phyloP scores from a whole-genome alignment of 1,284 basidiomycete genomes.

The Pascua sp. region DNA sequence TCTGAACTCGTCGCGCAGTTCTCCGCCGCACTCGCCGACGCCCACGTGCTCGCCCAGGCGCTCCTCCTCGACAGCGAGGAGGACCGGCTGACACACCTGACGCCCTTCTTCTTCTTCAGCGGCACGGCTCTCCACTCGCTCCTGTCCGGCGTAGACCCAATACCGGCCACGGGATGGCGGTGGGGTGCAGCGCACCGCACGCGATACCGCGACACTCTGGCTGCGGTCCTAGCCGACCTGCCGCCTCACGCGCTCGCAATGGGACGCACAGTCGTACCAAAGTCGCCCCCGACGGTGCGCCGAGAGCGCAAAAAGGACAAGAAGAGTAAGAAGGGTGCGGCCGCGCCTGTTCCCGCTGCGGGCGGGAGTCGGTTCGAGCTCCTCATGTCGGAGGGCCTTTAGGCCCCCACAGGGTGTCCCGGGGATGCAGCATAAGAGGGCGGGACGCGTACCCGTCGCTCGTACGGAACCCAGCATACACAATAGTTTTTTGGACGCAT shows the following conservation, averaged over 20 bases:
- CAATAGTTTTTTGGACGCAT: too few species aligned
- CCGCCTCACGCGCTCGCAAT: neutral
- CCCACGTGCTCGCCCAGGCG: slow-evolving; percentile 36
- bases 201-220: neutral
- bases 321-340: too few species aligned
- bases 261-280: too few species aligned
- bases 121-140: slow-evolving; percentile 33
- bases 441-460: too few species aligned
- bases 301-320: too few species aligned
- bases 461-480: too few species aligned
- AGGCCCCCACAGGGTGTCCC: too few species aligned
- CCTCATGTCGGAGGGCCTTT: too few species aligned
- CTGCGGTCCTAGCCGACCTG: slow-evolving; percentile 4
- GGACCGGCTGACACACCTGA: slow-evolving; percentile 24
- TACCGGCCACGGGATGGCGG: slow-evolving; percentile 8
- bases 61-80: slow-evolving; percentile 28
- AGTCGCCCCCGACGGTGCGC: too few species aligned
- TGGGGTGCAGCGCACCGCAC: slow-evolving; percentile 5
- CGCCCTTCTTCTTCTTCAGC: slow-evolving; percentile 36
- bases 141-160: slow-evolving; percentile 14
- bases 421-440: too few species aligned
- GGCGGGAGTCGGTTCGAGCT: too few species aligned
- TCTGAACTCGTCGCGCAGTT: slow-evolving; percentile 69
- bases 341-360: too few species aligned
- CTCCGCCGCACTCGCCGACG: slow-evolving; percentile 54